phyloP scores from a whole-genome alignment of 192 early-diverging fungal genomes.

The Neocallimastix lanati region DNA sequence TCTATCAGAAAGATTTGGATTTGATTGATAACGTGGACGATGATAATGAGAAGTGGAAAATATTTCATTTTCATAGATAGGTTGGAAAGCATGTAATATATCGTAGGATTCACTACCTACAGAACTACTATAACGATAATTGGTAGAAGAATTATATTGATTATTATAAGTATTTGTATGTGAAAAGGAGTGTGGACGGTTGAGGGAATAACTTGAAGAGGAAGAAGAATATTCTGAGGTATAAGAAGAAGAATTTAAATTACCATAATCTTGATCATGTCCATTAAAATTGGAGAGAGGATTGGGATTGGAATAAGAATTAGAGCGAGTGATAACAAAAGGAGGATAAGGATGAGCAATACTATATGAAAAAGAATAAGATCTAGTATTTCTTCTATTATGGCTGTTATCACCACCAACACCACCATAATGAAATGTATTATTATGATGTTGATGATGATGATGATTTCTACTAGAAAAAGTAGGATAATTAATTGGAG shows the following conservation, averaged over 20 bases:
- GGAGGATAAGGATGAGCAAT: neutral
- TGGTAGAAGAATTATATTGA: neutral
- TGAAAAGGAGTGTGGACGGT: too few relatives aligned
- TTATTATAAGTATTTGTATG: neutral
- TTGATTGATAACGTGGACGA: neutral
- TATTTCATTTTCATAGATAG: neutral
- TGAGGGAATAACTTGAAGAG: neutral
- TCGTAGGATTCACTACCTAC: neutral
- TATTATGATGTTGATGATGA: too few relatives aligned
- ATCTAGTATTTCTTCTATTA: neutral
- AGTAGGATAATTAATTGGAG: neutral
- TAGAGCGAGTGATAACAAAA: neutral
- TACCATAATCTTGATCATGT: neutral
- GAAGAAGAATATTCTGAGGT: neutral
- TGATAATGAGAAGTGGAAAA: neutral
- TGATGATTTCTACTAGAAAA: neutral
- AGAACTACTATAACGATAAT: neutral
- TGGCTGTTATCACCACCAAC: too few relatives aligned
- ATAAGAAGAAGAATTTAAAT: neutral
- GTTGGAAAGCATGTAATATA: neutral
- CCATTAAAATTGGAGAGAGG: neutral
- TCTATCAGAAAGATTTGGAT: too few relatives aligned
- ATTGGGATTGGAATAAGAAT: neutral
- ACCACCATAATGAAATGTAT: neutral
- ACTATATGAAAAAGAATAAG: neutral